These are phyloP conservation scores for Nannochloropsis granulata DNA, from an alignment of 108 stramenopile species.

Conservation along the genomic window DNA sequence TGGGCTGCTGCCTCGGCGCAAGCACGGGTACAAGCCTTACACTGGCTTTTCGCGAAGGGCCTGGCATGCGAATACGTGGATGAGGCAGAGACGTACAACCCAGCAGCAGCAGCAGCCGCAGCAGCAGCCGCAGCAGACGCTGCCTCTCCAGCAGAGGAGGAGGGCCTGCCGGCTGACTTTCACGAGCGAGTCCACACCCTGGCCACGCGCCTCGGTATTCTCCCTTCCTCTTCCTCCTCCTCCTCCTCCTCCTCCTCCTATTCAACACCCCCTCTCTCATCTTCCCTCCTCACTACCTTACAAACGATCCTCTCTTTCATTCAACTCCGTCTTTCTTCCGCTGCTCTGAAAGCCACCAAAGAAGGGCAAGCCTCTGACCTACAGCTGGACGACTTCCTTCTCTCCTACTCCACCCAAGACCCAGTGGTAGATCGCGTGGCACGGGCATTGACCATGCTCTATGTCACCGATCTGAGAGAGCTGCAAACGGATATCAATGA, in stretches of 20 bases:
- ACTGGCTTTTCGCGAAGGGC: background rate
- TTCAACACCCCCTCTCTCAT: background rate
- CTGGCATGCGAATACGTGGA: background rate
- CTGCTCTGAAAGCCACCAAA: background rate
- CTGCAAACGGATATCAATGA: background rate
- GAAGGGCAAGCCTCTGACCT: background rate
- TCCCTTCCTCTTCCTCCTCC: background rate
- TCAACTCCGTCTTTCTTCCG: background rate
- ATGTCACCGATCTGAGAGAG: background rate
- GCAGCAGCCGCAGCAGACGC: background rate
- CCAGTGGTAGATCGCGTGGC: background rate
- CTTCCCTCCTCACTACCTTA: background rate
- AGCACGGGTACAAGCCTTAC: background rate
- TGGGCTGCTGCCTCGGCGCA: background rate
- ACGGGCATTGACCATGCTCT: background rate
- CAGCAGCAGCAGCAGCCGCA: background rate
- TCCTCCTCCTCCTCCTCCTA: background rate
- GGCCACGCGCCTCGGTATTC: background rate
- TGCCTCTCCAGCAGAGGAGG: background rate
- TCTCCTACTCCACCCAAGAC: background rate
- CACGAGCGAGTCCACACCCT: background rate
- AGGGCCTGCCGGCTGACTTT: background rate
- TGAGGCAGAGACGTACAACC: background rate
- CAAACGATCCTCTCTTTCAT: background rate
- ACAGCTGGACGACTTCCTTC: background rate